Conservation (phyloP, 2,329 filamentous ascomycete genomes). For the Curvularia spicifera region DNA sequence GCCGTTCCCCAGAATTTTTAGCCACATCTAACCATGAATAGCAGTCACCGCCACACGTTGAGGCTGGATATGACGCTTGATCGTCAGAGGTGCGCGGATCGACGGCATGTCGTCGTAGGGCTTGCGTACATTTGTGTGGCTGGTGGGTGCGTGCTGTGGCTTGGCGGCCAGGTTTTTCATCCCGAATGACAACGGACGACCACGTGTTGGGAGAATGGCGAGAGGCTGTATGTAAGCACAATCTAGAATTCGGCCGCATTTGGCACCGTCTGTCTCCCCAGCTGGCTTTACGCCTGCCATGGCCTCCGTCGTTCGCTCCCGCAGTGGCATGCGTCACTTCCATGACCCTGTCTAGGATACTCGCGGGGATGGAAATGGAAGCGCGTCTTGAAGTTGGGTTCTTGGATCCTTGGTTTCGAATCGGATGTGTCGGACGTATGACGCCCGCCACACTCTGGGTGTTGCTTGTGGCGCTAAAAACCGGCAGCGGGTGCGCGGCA, state of each 20-base stretch:
- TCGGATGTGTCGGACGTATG: conserved; percentile 12
- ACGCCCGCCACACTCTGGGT: conserved; percentile 11
- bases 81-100: conserved; percentile 1
- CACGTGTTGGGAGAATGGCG: too few species aligned
- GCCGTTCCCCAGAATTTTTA: conserved; percentile 3
- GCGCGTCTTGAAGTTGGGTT: not conserved
- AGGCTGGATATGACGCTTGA: conserved; percentile 13
- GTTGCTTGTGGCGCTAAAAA: conserved; percentile 22
- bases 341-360: not conserved
- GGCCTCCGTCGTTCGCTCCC: not conserved
- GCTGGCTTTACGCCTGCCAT: not conserved
- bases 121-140: conserved; percentile 18
- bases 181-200: too few species aligned
- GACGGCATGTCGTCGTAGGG: conserved; percentile 6
- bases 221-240: too few species aligned
- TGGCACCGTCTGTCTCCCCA: not conserved
- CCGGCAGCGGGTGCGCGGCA: conserved; percentile 22
- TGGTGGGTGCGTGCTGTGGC: conserved; percentile 8
- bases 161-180: conserved; percentile 4
- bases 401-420: conserved; percentile 8
- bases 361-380: not conserved
- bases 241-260: too few species aligned
- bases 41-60: conserved; percentile 8
- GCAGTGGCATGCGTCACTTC: conserved; percentile 10
- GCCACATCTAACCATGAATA: conserved; percentile 10